Conservation (phyloP, 768 basidiomycete species). For the Auriscalpium orientale region DNA sequence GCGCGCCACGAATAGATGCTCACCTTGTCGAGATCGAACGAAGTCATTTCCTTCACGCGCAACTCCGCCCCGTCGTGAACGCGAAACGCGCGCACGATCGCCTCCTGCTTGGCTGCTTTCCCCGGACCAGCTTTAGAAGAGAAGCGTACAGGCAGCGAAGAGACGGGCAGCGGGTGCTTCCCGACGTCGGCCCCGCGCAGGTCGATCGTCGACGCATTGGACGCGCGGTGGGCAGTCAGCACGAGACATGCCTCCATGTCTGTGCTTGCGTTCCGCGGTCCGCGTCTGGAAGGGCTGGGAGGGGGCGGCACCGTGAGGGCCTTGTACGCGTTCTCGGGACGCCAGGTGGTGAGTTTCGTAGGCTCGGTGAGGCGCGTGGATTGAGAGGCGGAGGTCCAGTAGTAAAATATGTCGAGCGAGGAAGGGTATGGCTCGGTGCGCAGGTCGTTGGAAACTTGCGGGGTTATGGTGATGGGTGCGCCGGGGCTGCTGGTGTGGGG, state of each 20-base stretch:
- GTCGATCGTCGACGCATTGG: constrained; percentile 28
- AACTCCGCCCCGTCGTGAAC: constrained; percentile 28
- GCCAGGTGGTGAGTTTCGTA: constrained; percentile 69
- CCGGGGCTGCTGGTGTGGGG: constrained; percentile 43
- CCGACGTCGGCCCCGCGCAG: constrained; percentile 39
- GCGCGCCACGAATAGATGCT: neutral
- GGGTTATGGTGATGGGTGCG: constrained; percentile 52
- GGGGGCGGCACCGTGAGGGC: constrained; percentile 58
- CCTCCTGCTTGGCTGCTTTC: constrained; percentile 51
- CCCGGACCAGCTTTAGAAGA: constrained; percentile 19
- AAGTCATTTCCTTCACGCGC: constrained; percentile 68
- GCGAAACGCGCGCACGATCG: constrained; percentile 51
- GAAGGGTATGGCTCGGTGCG: constrained; percentile 62
- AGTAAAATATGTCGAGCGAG: constrained; percentile 59
- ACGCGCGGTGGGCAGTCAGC: constrained; percentile 34
- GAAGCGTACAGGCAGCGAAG: constrained; percentile 58
- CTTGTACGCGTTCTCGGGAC: constrained; percentile 63
- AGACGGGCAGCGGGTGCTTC: constrained; percentile 46
- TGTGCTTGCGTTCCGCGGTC: no score
- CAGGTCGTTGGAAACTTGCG: constrained; percentile 85
- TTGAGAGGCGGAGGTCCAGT: constrained; percentile 40
- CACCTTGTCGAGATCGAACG: constrained; percentile 93
- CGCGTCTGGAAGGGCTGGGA: constrained; percentile 7
- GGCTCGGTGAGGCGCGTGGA: constrained; percentile 30
- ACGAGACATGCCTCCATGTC: constrained; percentile 53